A percentile compares a stretch with the other conserved stretches of the same genome.
Conservation (phyloP, 176 grass and related monocot species). For the Calamus simplicifolius region DNA sequence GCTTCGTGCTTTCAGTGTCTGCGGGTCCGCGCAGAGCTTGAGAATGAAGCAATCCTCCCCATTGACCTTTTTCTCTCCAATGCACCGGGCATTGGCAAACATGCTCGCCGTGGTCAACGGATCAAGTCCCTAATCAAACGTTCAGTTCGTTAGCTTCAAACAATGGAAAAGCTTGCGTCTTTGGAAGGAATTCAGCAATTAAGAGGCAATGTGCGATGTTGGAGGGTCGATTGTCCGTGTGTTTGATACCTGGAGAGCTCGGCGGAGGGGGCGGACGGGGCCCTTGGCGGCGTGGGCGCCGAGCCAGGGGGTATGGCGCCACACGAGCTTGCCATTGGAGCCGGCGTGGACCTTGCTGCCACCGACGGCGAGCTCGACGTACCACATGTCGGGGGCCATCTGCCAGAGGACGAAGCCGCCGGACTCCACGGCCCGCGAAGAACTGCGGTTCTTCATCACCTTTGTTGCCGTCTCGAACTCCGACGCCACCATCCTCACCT, state of each 20-base stretch:
- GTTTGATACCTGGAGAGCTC: constrained; percentile 65
- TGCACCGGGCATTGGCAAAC: constrained; percentile 82
- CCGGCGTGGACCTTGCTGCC: constrained; percentile 84
- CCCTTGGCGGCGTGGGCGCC: constrained; percentile 88
- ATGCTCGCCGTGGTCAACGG: constrained; percentile 62
- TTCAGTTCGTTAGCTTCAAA: too few relatives aligned
- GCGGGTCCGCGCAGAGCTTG: constrained; percentile 56
- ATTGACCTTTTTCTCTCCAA: constrained; percentile 83
- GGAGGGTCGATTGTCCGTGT: neutral
- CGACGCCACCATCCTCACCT: constrained; percentile 81
- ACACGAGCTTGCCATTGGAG: constrained; percentile 78
- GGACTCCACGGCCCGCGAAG: constrained; percentile 44
- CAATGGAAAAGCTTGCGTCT: too few relatives aligned
- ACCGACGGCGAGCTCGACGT: constrained; percentile 86
- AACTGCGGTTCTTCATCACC: constrained; percentile 56
- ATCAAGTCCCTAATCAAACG: constrained; percentile 56
- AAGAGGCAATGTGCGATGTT: neutral
- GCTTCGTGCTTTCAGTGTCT: constrained; percentile 74
- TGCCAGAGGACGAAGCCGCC: constrained; percentile 93
- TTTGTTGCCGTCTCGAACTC: constrained; percentile 74
- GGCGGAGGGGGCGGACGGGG: constrained; percentile 74
- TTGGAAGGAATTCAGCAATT: too few relatives aligned
- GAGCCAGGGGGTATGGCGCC: constrained; percentile 97
- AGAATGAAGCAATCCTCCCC: constrained; percentile 99
- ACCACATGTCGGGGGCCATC: constrained; percentile 93